A percentile compares a stretch with the other conserved stretches of the same genome.
Evolutionary conservation across 768 basidiomycete genomes (phyloP).

Genomic region (Termitomyces sp.): DNA sequence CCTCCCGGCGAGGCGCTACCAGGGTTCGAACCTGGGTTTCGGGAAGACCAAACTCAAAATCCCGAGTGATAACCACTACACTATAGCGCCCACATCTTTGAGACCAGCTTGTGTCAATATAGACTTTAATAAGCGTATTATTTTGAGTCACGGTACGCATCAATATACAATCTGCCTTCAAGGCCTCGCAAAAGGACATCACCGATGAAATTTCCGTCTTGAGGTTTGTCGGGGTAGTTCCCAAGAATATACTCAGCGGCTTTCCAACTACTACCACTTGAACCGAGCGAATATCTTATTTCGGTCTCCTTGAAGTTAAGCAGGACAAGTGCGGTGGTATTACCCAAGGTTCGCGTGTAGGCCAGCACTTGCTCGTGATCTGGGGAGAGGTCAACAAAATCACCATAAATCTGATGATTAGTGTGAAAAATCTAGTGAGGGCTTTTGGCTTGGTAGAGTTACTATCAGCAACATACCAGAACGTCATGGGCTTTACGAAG

Average conservation of each 20-base stretch:
- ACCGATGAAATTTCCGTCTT: too few relatives aligned
- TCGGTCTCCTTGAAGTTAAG: constrained; percentile 42
- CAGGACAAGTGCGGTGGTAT: constrained; percentile 32
- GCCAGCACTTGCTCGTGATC: constrained; percentile 53
- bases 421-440: too few relatives aligned
- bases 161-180: too few relatives aligned
- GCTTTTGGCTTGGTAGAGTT: too few relatives aligned
- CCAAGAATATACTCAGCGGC: constrained; percentile 25
- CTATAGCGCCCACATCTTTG: constrained; percentile 2
- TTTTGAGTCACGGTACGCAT: too few relatives aligned
- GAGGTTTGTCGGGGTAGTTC: constrained; percentile 24
- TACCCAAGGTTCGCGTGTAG: constrained; percentile 43
- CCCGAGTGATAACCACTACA: constrained; percentile 20
- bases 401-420: constrained; percentile 45
- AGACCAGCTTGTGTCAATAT: too few relatives aligned
- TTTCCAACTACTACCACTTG: constrained; percentile 9
- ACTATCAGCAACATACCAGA: constrained; percentile 34
- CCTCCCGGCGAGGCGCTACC: too few relatives aligned
- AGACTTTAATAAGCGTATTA: too few relatives aligned
- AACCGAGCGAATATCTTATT: constrained; percentile 5
- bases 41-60: constrained; percentile 11
- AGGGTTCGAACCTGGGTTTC: constrained; percentile 22
- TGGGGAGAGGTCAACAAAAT: constrained; percentile 49
- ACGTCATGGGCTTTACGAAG: constrained; percentile 54
- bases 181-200: too few relatives aligned